Conservation (phyloP, 768 basidiomycete species). For the Trametes sanguinea region DNA sequence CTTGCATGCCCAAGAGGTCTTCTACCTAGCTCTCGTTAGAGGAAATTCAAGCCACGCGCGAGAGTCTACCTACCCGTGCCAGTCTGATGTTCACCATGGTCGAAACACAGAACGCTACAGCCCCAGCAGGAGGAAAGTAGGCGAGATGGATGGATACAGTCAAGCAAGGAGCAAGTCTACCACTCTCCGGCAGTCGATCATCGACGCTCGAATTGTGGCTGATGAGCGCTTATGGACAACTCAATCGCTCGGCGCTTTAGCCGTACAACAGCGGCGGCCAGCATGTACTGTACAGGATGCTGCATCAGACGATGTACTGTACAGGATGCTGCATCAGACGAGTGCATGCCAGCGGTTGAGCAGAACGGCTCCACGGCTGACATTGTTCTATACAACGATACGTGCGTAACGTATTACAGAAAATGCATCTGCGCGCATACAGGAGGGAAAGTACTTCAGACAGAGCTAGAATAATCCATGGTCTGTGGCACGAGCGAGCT, state of each 20-base stretch:
- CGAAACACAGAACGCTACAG: not conserved
- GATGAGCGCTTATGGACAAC: no score
- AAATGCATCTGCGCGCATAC: constrained; percentile 19
- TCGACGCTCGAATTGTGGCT: no score
- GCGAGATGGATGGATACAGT: not conserved
- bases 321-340: not conserved
- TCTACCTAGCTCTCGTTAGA: constrained; percentile 57
- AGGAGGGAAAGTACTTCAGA: not conserved
- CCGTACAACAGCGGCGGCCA: no score
- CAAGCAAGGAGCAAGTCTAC: no score
- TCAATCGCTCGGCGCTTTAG: no score
- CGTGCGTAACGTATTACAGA: constrained; percentile 1
- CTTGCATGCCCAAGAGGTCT: constrained; percentile 91
- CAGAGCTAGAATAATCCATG: constrained; percentile 4
- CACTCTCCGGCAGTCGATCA: no score
- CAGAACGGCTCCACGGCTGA: not conserved
- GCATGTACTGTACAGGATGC: no score
- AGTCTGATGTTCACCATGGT: constrained; percentile 46
- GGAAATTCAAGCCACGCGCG: not conserved
- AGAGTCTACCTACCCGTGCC: constrained; percentile 33
- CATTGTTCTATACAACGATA: constrained; percentile 3
- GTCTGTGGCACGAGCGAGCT: not conserved
- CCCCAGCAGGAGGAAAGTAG: not conserved
- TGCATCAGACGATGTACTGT: no score
- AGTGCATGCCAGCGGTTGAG: not conserved